Evolutionary conservation across 2,329 filamentous ascomycete species (phyloP).

Genomic region (Penicillium corylophilum): DNA sequence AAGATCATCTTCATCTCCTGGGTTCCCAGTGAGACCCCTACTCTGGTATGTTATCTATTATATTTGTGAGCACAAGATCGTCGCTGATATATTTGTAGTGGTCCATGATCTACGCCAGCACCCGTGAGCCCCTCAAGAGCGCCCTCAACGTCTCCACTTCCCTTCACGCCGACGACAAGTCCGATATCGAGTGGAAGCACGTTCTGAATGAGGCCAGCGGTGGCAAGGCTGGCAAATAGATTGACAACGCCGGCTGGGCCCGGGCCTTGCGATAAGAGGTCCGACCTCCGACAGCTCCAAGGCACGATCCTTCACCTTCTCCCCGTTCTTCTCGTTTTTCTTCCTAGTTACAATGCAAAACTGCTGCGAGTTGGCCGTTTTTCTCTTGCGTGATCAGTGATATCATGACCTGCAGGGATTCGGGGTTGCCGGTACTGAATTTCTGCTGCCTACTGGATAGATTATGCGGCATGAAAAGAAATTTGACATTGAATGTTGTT

Average conservation of each 20-base stretch:
- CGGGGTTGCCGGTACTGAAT: conserved; percentile 30
- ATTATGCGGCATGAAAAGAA: conserved; percentile 6
- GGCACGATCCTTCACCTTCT: conserved; percentile 32
- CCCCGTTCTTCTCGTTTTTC: conserved; percentile 23
- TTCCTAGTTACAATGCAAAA: conserved; percentile 40
- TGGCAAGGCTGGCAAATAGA: conserved; percentile 42
- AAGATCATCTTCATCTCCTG: conserved; percentile 55
- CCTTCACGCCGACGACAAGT: conserved; percentile 44
- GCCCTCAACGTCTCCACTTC: conserved; percentile 45
- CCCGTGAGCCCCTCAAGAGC: conserved; percentile 50
- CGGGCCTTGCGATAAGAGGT: conserved; percentile 31
- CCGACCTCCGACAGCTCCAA: conserved; percentile 22
- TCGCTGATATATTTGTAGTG: conserved; percentile 32
- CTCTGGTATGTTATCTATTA: conserved; percentile 35
- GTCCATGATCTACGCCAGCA: conserved; percentile 54
- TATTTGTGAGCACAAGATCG: background rate
- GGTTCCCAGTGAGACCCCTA: conserved; percentile 43
- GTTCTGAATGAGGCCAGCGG: conserved; percentile 42
- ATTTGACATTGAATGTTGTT: background rate
- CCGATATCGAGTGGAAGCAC: conserved; percentile 44
- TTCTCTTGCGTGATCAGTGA: conserved; percentile 12
- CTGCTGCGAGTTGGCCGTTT: conserved; percentile 35
- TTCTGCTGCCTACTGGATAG: conserved; percentile 21
- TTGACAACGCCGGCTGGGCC: conserved; percentile 35
- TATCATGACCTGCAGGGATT: conserved; percentile 2